Evolutionary conservation across 805 yeast species (phyloP).

Genomic region (Dipodascus geniculatus): DNA sequence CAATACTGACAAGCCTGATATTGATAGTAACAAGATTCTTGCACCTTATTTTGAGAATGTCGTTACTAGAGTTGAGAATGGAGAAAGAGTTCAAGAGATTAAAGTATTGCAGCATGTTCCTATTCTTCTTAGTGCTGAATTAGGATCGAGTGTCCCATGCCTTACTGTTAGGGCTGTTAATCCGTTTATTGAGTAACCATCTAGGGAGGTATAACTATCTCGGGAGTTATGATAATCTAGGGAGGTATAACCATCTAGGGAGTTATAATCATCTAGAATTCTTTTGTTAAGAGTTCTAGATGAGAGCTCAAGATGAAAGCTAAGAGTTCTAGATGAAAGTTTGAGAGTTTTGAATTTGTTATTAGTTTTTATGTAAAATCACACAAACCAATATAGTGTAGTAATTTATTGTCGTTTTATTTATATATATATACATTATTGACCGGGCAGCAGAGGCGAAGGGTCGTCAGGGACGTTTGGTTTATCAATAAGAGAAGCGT

Average conservation of each 20-base stretch:
- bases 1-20: slow-evolving; percentile 1
- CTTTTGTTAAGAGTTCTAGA: no score
- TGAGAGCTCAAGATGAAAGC: no score
- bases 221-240: no score
- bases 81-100: slow-evolving; percentile 64
- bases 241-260: no score
- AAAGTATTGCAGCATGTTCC: slow-evolving; percentile 71
- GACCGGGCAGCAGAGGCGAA: background rate
- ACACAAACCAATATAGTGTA: background rate
- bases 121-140: slow-evolving; percentile 74
- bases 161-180: slow-evolving; percentile 83
- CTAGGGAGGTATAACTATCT: no score
- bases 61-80: slow-evolving; percentile 49
- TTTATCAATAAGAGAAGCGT: slow-evolving; percentile 23
- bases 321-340: no score
- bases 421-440: background rate
- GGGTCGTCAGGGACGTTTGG: slow-evolving; percentile 6
- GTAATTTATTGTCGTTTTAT: slow-evolving; percentile 1
- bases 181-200: slow-evolving; percentile 41
- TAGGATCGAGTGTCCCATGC: slow-evolving; percentile 94
- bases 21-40: slow-evolving; percentile 15
- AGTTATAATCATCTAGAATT: no score
- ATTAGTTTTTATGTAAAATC: background rate
- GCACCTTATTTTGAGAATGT: slow-evolving; percentile 45
- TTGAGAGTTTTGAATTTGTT: background rate